Conservation (phyloP, 2,329 filamentous ascomycete genomes). For the Venturia effusa region DNA sequence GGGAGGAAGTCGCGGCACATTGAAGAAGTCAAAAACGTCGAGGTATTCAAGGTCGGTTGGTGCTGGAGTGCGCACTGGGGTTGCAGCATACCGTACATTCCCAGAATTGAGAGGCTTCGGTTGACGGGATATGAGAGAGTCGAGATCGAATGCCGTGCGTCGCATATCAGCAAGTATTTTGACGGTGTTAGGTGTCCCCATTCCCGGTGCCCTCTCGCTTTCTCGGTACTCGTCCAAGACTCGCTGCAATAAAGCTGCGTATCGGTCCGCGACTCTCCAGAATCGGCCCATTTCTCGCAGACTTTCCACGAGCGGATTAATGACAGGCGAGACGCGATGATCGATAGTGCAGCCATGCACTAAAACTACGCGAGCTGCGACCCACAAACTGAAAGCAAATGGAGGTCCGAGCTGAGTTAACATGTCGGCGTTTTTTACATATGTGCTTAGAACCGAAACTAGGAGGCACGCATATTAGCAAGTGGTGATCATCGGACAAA, state of each 20-base stretch:
- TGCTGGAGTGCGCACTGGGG: conserved; percentile 57
- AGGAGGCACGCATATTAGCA: background rate
- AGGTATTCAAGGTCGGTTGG: conserved; percentile 81
- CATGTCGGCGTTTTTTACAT: conserved; percentile 57
- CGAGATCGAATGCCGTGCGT: conserved; percentile 78
- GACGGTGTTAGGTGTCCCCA: conserved; percentile 69
- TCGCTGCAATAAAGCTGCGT: conserved; percentile 66
- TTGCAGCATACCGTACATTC: conserved; percentile 18
- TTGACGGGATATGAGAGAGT: conserved; percentile 79
- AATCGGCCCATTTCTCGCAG: conserved; percentile 69
- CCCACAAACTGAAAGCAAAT: conserved; percentile 89
- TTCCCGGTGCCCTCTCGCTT: conserved; percentile 30
- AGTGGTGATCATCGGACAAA: background rate
- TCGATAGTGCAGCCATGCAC: conserved; percentile 84
- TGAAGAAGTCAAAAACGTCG: conserved; percentile 92
- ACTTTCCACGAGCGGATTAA: conserved; percentile 71
- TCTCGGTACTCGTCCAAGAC: conserved; percentile 81
- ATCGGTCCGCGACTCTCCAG: conserved; percentile 79
- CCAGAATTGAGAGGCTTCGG: conserved; percentile 34
- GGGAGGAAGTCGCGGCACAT: conserved; percentile 62
- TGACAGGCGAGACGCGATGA: conserved; percentile 65
- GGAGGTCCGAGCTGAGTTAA: conserved; percentile 75
- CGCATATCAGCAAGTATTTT: conserved; percentile 87
- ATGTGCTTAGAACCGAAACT: conserved; percentile 62
- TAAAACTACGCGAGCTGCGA: conserved; percentile 73